Base-by-base conservation (phyloP, 2,329 filamentous ascomycete species). In the Alternaria infectoria region DNA sequence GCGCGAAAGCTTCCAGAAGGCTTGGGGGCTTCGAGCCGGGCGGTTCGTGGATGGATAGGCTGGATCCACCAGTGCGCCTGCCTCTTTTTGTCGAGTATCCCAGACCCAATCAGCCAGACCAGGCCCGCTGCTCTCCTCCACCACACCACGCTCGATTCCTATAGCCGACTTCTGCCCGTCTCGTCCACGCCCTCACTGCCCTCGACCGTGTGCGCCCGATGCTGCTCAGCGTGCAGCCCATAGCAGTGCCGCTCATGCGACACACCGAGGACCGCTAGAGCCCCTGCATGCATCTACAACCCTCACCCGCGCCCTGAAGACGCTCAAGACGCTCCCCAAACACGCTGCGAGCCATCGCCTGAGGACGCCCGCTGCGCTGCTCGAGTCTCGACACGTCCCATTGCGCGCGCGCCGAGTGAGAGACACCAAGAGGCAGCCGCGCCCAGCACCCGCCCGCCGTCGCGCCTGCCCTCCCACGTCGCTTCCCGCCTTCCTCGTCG, bases 241-340 rank as follows among this genome's bases (percentile, higher is more conserved):
- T 61, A 67, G 68, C 73, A 68, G 74, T 69, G 75, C 71, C 36
- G 74, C 72, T 76, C 66, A 67, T 73, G 74, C 73, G 73, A 75
- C 74, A 71, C 72, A 69, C 74, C 62, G 54, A 43, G 61, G 19
- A 50, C 65, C 43, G 47, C 54, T 57, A 52, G 36, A 40, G 57
- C 71, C 61, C 68, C 68, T 69, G 68, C 65, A 61, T 65, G 40
- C 47, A 45, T 28, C 61, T 62, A 55, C 47, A 54, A 46, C 47
- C 44, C 49, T 36, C 59, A 23, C 54, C 45, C 40, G n/a, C 19
- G 40, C 47, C 25, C 40, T 30, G 40, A 49, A 8, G 17, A 57
- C 60, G 21, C 60, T 50, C 32, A 50, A 47, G 43, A 50, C 47
- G 11, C 36, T 19, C 26, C 25, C 43, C 62, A 44, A 36, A 46